Base-by-base conservation (phyloP, 2,329 filamentous ascomycete species). In the Laburnicola sp. region DNA sequence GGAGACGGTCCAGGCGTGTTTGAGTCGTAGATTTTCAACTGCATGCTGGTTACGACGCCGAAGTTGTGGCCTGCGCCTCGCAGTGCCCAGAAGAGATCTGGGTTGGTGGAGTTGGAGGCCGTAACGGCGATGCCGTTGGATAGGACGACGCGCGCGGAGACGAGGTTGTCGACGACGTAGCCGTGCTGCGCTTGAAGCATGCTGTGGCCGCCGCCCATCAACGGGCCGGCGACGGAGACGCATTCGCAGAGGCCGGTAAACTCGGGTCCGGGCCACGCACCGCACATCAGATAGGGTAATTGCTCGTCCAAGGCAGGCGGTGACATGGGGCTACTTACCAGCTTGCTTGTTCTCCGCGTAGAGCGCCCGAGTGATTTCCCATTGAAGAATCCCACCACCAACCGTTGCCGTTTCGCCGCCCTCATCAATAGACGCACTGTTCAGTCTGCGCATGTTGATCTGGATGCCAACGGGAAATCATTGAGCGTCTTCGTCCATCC, bases 171-270 rank as follows among this genome's bases (percentile, higher is more conserved):
- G 37, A 58, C 28, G 50, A 36, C 30, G 45, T 48, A 38, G 37
- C 51, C 52, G 57, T 59, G 38, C 22, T 32, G 30, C 16, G 49
- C 43, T 28, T 41, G 36, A 6, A 41, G 48, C 62, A 78, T 75
- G 2, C 83, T 81, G 56, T 81, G 81, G 1, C 82, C 83, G 26
- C 82, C 82, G 0, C 81, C 81, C 1, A 85, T 70, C 0, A 79
- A 78, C 4, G 85, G 72, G 0, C 81, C 83, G 1, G 81, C 81
- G 4, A 86, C 78, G 3, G 83, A 83, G 2, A 60, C 57, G 31
- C 62, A 68, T 48, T 58, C 51, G 3, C 22, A 50, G 7, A 64
- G 57, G 1, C 60, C 60, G 1, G 59, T 59, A n/a, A n/a, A n/a
- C n/a, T n/a, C n/a, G n/a, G n/a, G n/a, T n/a, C n/a, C n/a, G n/a